Conservation (phyloP, 495 filamentous ascomycete species). For the Penicillium riverlandense region DNA sequence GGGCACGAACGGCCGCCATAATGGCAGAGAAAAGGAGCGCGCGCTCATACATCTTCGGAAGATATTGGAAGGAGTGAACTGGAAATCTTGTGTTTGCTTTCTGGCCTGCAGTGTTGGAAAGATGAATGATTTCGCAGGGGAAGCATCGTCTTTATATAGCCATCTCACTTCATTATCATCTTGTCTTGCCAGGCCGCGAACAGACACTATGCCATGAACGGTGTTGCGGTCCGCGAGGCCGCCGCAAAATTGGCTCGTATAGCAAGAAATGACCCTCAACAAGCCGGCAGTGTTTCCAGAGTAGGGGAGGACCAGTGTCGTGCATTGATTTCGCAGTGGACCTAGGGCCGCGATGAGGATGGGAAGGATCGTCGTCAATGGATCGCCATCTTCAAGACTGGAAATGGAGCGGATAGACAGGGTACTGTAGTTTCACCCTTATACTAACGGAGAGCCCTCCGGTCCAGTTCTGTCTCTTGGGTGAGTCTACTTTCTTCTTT, state of each 20-base stretch:
- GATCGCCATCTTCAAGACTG: background rate
- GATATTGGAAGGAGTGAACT: slow-evolving; percentile 5
- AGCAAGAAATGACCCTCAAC: slow-evolving; percentile 6
- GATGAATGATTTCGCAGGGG: too few species aligned
- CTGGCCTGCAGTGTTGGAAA: slow-evolving; percentile 20
- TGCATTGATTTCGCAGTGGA: slow-evolving; percentile 16
- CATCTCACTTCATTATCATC: background rate
- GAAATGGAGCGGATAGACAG: slow-evolving; percentile 4
- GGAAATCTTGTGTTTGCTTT: slow-evolving; percentile 7
- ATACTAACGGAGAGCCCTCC: slow-evolving; percentile 20
- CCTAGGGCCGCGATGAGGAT: slow-evolving; percentile 6
- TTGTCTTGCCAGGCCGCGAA: slow-evolving; percentile 1
- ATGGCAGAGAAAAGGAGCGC: slow-evolving; percentile 21
- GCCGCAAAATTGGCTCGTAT: slow-evolving; percentile 17
- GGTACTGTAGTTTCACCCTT: slow-evolving; percentile 8
- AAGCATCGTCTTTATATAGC: slow-evolving; percentile 16
- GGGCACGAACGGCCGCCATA: slow-evolving; percentile 25
- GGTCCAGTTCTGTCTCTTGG: slow-evolving; percentile 8
- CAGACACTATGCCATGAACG: slow-evolving; percentile 1
- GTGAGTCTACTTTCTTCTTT: background rate
- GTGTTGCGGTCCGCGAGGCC: slow-evolving; percentile 21
- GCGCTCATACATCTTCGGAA: slow-evolving; percentile 25
- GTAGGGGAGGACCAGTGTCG: slow-evolving; percentile 9
- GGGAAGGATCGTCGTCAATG: slow-evolving; percentile 11
- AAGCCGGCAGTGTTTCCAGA: slow-evolving; percentile 9